A percentile compares a stretch with the other conserved stretches of the same genome.
phyloP scores from a whole-genome alignment of 1,284 basidiomycete genomes.

The Irpex sp. region DNA sequence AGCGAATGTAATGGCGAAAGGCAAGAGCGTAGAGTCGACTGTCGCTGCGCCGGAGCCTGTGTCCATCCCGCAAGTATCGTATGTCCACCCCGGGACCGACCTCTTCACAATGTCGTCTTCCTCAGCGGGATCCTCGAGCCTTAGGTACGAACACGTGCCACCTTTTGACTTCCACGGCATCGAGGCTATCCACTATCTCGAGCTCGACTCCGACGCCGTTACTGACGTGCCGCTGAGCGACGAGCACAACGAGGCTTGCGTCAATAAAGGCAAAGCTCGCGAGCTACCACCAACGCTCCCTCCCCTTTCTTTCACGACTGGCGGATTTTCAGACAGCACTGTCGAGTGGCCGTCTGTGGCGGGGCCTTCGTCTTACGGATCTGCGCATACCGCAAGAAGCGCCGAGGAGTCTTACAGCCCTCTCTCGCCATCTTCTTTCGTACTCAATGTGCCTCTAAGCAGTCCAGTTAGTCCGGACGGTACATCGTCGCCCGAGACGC shows the following conservation, averaged over 20 bases:
- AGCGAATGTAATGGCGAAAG: constrained; percentile 33
- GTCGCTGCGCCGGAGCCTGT: constrained; percentile 30
- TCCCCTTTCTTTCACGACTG: constrained; percentile 55
- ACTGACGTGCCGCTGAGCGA: constrained; percentile 5
- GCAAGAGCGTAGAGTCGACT: constrained; percentile 36
- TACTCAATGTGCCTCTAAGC: constrained; percentile 15
- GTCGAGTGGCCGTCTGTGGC: constrained; percentile 40
- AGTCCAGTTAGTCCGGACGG: constrained; percentile 14
- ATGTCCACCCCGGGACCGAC: constrained; percentile 30
- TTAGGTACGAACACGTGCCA: constrained; percentile 3
- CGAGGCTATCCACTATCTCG: background rate
- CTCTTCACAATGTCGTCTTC: constrained; percentile 33
- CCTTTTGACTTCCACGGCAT: constrained; percentile 3
- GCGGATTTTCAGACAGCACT: constrained; percentile 43
- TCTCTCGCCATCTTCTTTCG: constrained; percentile 13
- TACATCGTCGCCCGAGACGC: constrained; percentile 14
- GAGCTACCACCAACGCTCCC: constrained; percentile 60
- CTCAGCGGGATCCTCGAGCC: constrained; percentile 16
- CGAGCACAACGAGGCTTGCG: constrained; percentile 1
- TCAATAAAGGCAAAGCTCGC: constrained; percentile 49
- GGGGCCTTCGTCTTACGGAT: constrained; percentile 55
- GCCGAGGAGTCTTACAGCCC: constrained; percentile 19
- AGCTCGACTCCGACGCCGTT: background rate
- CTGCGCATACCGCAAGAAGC: constrained; percentile 23
- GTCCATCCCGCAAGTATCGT: constrained; percentile 35